Evolutionary conservation across 805 yeast species (phyloP).

Genomic region (Sugiyamaella americana): DNA sequence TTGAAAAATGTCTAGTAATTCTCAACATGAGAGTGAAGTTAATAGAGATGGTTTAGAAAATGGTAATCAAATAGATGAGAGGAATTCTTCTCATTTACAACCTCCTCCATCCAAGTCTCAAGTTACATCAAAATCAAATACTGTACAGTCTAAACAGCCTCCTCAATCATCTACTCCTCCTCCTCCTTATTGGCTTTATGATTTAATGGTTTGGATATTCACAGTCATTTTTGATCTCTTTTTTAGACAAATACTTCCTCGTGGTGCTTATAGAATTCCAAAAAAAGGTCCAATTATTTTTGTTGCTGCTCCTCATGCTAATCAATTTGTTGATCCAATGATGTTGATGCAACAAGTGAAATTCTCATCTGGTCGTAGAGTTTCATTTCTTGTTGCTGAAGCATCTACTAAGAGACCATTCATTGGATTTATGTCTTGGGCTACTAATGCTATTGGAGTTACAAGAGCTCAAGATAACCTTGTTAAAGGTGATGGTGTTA

Average conservation of each 20-base stretch:
- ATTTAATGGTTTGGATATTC: constrained; percentile 32
- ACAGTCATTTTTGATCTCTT: constrained; percentile 53
- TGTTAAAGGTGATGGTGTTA: constrained; percentile 57
- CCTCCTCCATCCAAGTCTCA: too few relatives aligned
- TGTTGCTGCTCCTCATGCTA: constrained; percentile 98
- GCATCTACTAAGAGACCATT: constrained; percentile 58
- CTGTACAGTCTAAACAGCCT: too few relatives aligned
- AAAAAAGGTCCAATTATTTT: constrained; percentile 77
- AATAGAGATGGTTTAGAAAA: too few relatives aligned
- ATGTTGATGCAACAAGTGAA: constrained; percentile 78
- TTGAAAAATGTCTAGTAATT: too few relatives aligned
- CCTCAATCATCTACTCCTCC: too few relatives aligned
- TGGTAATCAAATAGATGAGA: too few relatives aligned
- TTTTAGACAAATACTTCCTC: constrained; percentile 80
- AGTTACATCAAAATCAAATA: too few relatives aligned
- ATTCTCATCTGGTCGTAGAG: constrained; percentile 56
- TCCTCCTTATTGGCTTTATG: constrained; percentile 27
- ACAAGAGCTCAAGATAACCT: constrained; percentile 87
- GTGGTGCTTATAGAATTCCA: constrained; percentile 76
- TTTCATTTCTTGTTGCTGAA: constrained; percentile 81
- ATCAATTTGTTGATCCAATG: constrained; percentile 83
- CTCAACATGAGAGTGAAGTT: too few relatives aligned
- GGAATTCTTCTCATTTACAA: too few relatives aligned
- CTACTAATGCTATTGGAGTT: constrained; percentile 84
- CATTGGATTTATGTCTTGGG: constrained; percentile 70